Evolutionary conservation across 805 yeast species (phyloP).

Genomic region (Grigorovia yakushimaensis): DNA sequence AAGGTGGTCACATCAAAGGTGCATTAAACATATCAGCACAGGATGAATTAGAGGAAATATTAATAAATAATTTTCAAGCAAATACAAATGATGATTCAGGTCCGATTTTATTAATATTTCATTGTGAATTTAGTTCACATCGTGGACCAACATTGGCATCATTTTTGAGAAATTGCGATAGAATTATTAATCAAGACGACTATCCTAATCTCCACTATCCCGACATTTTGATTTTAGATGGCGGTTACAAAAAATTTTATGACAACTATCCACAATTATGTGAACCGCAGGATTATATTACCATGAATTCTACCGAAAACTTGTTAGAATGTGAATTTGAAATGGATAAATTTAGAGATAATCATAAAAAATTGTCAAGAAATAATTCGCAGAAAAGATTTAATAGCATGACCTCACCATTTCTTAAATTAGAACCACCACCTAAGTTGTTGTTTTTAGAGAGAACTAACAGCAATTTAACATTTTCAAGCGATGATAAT

Average conservation of each 20-base stretch:
- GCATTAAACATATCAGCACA: constrained; percentile 72
- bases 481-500: constrained; percentile 8
- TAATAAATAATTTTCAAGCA: constrained; percentile 17
- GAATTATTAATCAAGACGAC: constrained; percentile 57
- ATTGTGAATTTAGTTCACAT: constrained; percentile 88
- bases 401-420: neutral
- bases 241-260: constrained; percentile 81
- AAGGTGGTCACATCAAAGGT: constrained; percentile 84
- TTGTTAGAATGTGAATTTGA: constrained; percentile 38
- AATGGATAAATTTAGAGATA: constrained; percentile 41
- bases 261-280: constrained; percentile 50
- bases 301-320: constrained; percentile 50
- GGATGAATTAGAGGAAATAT: constrained; percentile 51
- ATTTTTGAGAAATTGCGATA: constrained; percentile 74
- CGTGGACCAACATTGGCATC: constrained; percentile 93
- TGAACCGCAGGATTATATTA: constrained; percentile 69
- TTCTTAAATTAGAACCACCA: constrained; percentile 20
- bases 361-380: constrained; percentile 29
- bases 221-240: constrained; percentile 78
- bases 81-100: neutral
- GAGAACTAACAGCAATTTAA: constrained; percentile 4
- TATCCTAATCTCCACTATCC: constrained; percentile 84
- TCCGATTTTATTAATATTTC: constrained; percentile 59
- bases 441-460: constrained; percentile 18
- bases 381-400: constrained; percentile 25